Percentiles rank a stretch among this genome's conserved stretches.
These are phyloP conservation scores for Penicillium sp. DNA, from an alignment of 2,329 filamentous ascomycete species.

Conservation along the genomic window DNA sequence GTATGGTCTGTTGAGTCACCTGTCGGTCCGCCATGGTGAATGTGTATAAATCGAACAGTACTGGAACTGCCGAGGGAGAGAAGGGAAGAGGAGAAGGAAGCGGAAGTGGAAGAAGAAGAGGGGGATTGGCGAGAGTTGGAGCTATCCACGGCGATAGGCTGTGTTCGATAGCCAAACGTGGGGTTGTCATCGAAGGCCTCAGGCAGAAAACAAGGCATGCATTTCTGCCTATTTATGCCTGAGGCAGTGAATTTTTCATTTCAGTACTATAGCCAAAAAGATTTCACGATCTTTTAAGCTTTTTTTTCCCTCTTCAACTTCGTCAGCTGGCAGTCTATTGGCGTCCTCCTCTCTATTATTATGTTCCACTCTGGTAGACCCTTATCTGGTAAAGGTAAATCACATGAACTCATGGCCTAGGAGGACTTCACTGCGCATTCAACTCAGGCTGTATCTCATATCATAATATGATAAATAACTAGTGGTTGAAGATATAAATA, in stretches of 20 bases:
- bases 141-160: neutral
- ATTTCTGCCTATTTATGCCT: neutral
- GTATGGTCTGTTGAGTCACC: constrained; percentile 57
- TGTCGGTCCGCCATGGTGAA: constrained; percentile 52
- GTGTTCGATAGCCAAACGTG: constrained; percentile 1
- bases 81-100: neutral
- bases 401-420: no score
- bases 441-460: no score
- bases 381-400: no score
- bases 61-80: neutral
- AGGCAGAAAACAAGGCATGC: neutral
- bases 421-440: no score
- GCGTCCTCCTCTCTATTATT: no score
- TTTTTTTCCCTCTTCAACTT: neutral
- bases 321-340: no score
- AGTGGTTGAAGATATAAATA: no score
- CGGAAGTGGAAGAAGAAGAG: neutral
- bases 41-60: neutral
- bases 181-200: neutral
- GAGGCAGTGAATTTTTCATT: neutral
- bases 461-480: no score
- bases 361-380: no score
- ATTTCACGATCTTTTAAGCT: neutral
- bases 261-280: neutral
- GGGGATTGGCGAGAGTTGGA: no score